Conservation (phyloP, 1,139 yeast genomes). For the Scheffersomyces illinoinensis region DNA sequence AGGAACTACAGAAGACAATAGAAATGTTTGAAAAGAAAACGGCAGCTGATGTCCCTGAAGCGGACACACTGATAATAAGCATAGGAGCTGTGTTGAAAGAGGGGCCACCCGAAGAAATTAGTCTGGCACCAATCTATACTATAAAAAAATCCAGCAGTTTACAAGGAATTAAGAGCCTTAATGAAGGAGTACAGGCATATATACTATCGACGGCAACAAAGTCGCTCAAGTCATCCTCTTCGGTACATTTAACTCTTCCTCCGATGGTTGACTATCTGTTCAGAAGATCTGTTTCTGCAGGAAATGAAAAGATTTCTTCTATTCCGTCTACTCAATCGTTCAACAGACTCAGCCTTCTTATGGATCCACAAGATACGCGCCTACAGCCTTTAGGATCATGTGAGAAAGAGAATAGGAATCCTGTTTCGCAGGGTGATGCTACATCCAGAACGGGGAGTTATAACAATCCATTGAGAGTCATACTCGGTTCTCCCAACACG, state of each 20-base stretch:
- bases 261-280: background rate
- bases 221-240: background rate
- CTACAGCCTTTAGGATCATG: background rate
- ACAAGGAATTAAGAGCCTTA: constrained; percentile 4
- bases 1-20: constrained; percentile 19
- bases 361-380: background rate
- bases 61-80: constrained; percentile 30
- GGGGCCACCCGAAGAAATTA: constrained; percentile 29
- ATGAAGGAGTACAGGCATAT: background rate
- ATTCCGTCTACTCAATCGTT: background rate
- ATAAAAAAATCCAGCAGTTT: constrained; percentile 15
- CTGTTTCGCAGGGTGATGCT: background rate
- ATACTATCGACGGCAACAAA: background rate
- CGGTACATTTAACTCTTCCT: background rate
- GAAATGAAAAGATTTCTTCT: background rate
- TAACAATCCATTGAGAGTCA: background rate
- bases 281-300: background rate
- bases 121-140: background rate
- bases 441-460: background rate
- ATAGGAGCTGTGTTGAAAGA: constrained; percentile 32
- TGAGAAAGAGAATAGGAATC: background rate
- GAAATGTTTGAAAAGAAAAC: constrained; percentile 7
- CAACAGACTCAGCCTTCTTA: background rate
- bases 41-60: constrained; percentile 8
- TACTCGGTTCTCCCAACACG: background rate